Conservation (phyloP, 1,284 basidiomycete species). For the Trametes versicolor region DNA sequence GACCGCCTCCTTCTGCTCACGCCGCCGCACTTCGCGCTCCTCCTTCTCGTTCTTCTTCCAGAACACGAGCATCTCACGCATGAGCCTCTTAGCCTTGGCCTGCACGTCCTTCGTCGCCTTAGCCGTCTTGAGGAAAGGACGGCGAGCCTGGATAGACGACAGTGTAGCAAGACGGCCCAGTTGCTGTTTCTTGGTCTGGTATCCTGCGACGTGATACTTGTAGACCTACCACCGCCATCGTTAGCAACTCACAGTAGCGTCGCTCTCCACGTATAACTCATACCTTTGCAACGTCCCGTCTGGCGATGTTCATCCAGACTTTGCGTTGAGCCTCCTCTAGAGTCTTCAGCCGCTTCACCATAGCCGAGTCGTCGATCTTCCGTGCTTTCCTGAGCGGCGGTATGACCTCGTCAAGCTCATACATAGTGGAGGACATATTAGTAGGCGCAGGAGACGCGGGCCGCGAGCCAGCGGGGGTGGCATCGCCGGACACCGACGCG, state of each 20-base stretch:
- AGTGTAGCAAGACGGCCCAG: conserved; percentile 82
- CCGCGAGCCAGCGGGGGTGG: conserved; percentile 56
- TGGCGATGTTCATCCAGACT: conserved; percentile 88
- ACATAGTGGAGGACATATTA: conserved; percentile 65
- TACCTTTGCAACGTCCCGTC: conserved; percentile 86
- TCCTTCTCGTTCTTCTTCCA: conserved; percentile 99
- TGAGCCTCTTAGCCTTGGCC: conserved; percentile 87
- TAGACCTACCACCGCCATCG: conserved; percentile 69
- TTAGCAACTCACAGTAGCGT: conserved; percentile 1
- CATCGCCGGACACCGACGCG: conserved; percentile 56
- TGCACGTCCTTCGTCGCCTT: conserved; percentile 92
- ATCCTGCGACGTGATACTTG: conserved; percentile 76
- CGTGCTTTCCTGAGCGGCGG: conserved; percentile 78
- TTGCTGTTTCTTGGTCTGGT: conserved; percentile 71
- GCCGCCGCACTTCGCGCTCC: conserved; percentile 92
- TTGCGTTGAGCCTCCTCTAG: conserved; percentile 88
- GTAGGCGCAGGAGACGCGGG: conserved; percentile 70
- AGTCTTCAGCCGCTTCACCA: conserved; percentile 77
- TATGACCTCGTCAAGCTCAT: conserved; percentile 73
- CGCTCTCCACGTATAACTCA: conserved; percentile 14
- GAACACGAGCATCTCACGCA: conserved; percentile 96
- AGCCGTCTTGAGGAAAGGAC: conserved; percentile 80
- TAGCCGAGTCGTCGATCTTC: conserved; percentile 74
- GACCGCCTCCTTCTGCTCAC: conserved; percentile 93
- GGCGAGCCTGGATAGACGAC: conserved; percentile 84